Conservation (phyloP, 805 yeast genomes). For the Sugiyamaella lignohabitans region DNA sequence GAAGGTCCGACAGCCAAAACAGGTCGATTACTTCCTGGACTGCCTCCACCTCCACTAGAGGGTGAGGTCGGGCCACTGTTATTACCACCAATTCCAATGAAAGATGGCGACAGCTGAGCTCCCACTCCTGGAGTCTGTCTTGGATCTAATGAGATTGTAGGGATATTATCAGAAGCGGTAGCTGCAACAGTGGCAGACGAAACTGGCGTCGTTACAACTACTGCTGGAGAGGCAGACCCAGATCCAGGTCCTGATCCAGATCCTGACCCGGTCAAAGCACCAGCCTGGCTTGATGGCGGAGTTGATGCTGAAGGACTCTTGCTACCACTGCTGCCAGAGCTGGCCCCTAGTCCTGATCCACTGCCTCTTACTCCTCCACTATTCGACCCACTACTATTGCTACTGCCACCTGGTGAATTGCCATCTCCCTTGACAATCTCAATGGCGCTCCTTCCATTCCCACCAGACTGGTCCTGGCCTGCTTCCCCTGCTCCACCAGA, state of each 20-base stretch:
- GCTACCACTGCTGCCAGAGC: too few species aligned
- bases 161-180: conserved; percentile 1
- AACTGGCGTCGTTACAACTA: conserved; percentile 4
- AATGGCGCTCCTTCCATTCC: too few species aligned
- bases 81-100: neutral
- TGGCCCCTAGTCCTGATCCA: neutral
- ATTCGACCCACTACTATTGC: neutral
- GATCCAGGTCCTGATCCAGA: neutral
- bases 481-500: neutral
- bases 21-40: conserved; percentile 10
- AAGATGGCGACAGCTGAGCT: neutral
- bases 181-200: conserved; percentile 7
- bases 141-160: neutral
- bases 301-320: neutral
- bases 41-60: too few species aligned
- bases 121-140: neutral
- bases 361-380: neutral
- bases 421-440: too few species aligned
- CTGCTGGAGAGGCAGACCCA: neutral
- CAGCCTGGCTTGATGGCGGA: neutral
- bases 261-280: neutral
- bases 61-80: conserved; percentile 2
- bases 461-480: neutral
- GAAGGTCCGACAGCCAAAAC: conserved; percentile 16
- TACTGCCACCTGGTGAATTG: neutral